These are phyloP conservation scores for Catharanthus roseus DNA, from an alignment of 257 asterid species.

Conservation along the genomic window DNA sequence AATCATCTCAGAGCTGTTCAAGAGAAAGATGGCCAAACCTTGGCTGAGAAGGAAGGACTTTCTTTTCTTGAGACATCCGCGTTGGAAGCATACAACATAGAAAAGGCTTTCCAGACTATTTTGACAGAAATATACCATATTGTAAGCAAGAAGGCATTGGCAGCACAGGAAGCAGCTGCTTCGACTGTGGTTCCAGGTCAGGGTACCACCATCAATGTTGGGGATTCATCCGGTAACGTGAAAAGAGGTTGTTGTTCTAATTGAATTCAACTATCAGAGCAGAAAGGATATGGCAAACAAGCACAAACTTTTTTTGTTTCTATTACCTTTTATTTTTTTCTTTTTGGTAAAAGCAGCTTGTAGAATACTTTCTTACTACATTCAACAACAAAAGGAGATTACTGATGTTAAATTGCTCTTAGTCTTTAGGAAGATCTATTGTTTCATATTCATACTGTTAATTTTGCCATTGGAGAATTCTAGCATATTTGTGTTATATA, in stretches of 20 bases:
- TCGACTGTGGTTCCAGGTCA: conserved; percentile 50
- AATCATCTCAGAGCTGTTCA: conserved; percentile 67
- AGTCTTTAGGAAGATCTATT: conserved; percentile 19
- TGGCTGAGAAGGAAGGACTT: conserved; percentile 83
- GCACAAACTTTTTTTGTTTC: conserved; percentile 28
- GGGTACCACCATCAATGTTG: conserved; percentile 62
- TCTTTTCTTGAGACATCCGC: conserved; percentile 81
- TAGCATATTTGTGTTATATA: conserved; percentile 1
- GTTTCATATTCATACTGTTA: conserved; percentile 12
- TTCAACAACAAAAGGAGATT: conserved; percentile 19
- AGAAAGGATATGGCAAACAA: conserved; percentile 15
- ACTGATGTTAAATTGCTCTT: conserved; percentile 18
- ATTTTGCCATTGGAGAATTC: conserved; percentile 2
- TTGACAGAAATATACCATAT: conserved; percentile 62
- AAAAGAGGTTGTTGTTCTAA: conserved; percentile 73
- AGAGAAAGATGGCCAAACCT: conserved; percentile 54
- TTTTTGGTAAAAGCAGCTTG: conserved; percentile 22
- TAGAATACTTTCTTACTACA: conserved; percentile 29
- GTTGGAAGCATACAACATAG: conserved; percentile 57
- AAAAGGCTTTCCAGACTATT: conserved; percentile 67
- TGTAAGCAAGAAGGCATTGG: conserved; percentile 80
- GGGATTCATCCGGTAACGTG: conserved; percentile 40
- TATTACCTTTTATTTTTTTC: conserved; percentile 15
- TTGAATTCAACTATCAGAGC: conserved; percentile 26
- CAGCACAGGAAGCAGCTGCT: conserved; percentile 69